These are phyloP conservation scores for Eutrema salsugineum DNA, from an alignment of 441 rosid genomes.

Conservation along the genomic window DNA sequence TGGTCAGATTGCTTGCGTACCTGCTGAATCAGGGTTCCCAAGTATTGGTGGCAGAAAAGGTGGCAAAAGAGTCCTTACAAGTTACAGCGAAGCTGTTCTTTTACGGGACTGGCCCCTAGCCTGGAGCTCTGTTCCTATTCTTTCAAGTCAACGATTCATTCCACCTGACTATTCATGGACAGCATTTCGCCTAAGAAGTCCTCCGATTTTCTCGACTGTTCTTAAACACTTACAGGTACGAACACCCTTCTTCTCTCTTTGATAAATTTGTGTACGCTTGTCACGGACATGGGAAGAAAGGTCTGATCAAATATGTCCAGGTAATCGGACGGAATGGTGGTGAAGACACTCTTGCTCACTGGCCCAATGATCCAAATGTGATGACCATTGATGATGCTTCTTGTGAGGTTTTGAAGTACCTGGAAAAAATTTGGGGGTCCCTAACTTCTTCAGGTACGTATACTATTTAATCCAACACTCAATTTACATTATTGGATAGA, in stretches of 20 bases:
- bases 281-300: slow-evolving; percentile 5
- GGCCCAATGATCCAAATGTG: slow-evolving; percentile 85
- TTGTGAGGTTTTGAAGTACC: slow-evolving; percentile 78
- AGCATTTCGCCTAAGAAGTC: slow-evolving; percentile 79
- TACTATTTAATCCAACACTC: neutral
- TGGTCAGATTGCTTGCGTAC: slow-evolving; percentile 80
- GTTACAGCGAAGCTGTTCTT: slow-evolving; percentile 80
- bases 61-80: slow-evolving; percentile 84
- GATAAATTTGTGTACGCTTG: slow-evolving; percentile 8
- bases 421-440: slow-evolving; percentile 83
- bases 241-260: slow-evolving; percentile 10
- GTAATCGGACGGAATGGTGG: slow-evolving; percentile 88
- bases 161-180: slow-evolving; percentile 97
- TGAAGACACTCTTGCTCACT: slow-evolving; percentile 96
- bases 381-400: slow-evolving; percentile 80
- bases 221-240: slow-evolving; percentile 87
- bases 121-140: slow-evolving; percentile 92
- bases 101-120: slow-evolving; percentile 96
- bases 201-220: slow-evolving; percentile 79
- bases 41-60: slow-evolving; percentile 60
- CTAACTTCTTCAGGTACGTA: slow-evolving; percentile 83
- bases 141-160: slow-evolving; percentile 70
- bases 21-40: slow-evolving; percentile 92
- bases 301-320: slow-evolving; percentile 43
- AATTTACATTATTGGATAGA: neutral